phyloP scores from a whole-genome alignment of 169 alveolate genomes.

The Fabrea salina region DNA sequence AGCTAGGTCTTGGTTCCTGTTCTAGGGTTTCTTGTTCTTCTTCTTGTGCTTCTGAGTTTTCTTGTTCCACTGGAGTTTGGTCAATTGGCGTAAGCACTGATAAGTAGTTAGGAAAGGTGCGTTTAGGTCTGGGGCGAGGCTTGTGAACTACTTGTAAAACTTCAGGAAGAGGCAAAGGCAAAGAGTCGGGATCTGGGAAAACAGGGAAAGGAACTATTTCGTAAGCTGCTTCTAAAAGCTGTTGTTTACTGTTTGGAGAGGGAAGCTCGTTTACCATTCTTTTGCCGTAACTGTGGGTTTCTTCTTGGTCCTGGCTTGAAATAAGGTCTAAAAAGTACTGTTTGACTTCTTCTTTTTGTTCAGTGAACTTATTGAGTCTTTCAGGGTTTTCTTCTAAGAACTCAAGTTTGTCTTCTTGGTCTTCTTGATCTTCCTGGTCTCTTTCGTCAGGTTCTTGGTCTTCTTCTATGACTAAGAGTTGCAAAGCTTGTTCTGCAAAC shows the following conservation, averaged over 20 bases:
- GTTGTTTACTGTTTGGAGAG: constrained; percentile 34
- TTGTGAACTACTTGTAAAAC: constrained; percentile 59
- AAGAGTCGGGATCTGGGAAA: constrained; percentile 78
- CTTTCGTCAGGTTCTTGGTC: constrained; percentile 34
- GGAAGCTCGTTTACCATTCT: constrained; percentile 47
- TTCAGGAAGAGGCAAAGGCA: constrained; percentile 78
- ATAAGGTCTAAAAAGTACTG: constrained; percentile 23
- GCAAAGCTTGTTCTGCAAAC: constrained; percentile 55
- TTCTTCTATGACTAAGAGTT: constrained; percentile 50
- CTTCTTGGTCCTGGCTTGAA: constrained; percentile 43
- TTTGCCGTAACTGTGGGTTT: constrained; percentile 35
- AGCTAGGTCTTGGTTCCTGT: constrained; percentile 10
- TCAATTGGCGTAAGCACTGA: constrained; percentile 28
- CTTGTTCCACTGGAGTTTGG: neutral
- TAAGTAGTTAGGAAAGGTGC: constrained; percentile 42
- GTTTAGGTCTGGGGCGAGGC: constrained; percentile 54
- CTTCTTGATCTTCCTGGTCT: constrained; percentile 35
- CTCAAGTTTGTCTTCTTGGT: constrained; percentile 36
- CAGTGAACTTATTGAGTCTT: constrained; percentile 44
- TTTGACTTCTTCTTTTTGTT: constrained; percentile 55
- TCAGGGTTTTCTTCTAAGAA: constrained; percentile 41
- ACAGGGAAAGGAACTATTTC: constrained; percentile 69
- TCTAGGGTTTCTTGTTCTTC: neutral
- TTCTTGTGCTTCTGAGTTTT: constrained; percentile 2
- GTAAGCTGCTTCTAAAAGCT: constrained; percentile 42